These are phyloP conservation scores for Otatea glauca DNA, from an alignment of 176 grass and related monocot species.

Conservation along the genomic window DNA sequence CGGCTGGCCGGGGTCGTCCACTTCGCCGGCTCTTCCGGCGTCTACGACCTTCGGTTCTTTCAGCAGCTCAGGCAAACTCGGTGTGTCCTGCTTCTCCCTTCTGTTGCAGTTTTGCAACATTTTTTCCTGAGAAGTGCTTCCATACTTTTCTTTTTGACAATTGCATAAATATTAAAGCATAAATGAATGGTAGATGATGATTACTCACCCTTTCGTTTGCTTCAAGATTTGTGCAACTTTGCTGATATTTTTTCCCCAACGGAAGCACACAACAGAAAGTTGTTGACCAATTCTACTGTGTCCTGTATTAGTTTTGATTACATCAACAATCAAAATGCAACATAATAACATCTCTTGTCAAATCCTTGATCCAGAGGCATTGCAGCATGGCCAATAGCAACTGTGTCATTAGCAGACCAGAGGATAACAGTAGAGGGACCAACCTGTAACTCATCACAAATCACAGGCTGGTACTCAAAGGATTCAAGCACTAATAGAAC, in stretches of 20 bases:
- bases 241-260: not conserved
- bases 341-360: not conserved
- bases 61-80: slow-evolving; percentile 54
- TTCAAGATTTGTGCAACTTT: too few species aligned
- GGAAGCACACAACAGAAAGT: not conserved
- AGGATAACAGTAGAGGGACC: slow-evolving; percentile 54
- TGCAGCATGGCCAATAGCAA: slow-evolving; percentile 64
- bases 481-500: slow-evolving; percentile 31
- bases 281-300: not conserved
- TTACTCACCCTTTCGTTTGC: too few species aligned
- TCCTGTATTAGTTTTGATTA: not conserved
- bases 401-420: slow-evolving; percentile 34
- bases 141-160: too few species aligned
- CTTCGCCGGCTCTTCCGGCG: slow-evolving; percentile 43
- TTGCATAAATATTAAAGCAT: too few species aligned
- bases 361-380: slow-evolving; percentile 49
- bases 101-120: not conserved
- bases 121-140: too few species aligned
- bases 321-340: not conserved
- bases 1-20: slow-evolving; percentile 59
- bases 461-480: slow-evolving; percentile 57
- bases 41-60: slow-evolving; percentile 67
- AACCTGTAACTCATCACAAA: slow-evolving; percentile 53
- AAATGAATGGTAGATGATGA: too few species aligned
- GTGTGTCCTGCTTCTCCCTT: slow-evolving; percentile 32